Evolutionary conservation across 768 basidiomycete genomes (phyloP), one percentile per base, ranked within the genome.

Genomic region (Suillus lakei): DNA sequence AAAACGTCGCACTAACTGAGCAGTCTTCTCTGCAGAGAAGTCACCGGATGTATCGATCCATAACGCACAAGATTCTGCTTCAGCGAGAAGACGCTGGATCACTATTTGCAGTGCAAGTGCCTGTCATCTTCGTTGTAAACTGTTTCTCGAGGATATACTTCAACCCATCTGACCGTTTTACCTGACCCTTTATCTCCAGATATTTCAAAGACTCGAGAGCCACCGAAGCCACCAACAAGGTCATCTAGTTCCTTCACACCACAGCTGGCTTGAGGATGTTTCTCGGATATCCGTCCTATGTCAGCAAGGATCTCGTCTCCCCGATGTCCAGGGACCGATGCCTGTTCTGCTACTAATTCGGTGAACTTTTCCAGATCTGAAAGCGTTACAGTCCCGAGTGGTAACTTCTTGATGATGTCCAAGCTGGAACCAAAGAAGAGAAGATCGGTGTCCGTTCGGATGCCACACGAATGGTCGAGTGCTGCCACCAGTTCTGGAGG

Each of bases 41-140:
- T 86, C 86, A 1, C 91, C 90, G 0, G 82, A 83, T 12, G 88
- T 89, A 70, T 94, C 92, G 54, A 94, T 82, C 92, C 92, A 94
- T 6, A 87, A 71, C 1, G 81, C 86, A 59, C 73, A 79, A 3
- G 80, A 73, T n/a, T 80, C 68, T 23, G 67, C 63, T 61, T 79
- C 58, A 21, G 72, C 65, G 3, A 76, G 73, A 5, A 93, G 83
- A 70, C 87, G 81, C 23, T 82, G 81, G 26, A 91, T 75, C 44
- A 85, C 80, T 18, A 90, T 74, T 61, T 91, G 87, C 41, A 90
- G 72, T 1, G 85, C 86, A 7, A 94, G 77, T 16, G 82, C 79
- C 92, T 93, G 70, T n/a, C 23, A 56, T 53, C 23, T 26, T n/a
- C 53, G 15, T 61, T 64, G 67, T 66, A 44, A 44, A 54, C 21